Conservation (phyloP, 495 filamentous ascomycete species). For the Bombardia bombarda region DNA sequence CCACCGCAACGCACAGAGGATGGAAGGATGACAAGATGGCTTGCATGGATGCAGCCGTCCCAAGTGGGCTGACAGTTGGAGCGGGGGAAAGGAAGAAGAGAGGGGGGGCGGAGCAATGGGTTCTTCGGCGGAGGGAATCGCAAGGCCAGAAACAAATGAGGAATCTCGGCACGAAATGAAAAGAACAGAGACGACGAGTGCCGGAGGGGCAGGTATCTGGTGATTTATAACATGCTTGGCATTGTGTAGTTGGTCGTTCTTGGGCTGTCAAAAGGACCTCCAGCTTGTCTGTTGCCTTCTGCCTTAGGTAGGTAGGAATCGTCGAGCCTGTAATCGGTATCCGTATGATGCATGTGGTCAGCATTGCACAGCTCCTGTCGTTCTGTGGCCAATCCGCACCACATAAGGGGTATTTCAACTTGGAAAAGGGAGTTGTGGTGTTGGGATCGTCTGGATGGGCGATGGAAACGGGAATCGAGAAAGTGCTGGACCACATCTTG, state of each 20-base stretch:
- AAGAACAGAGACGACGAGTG: background rate
- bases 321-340: too few species aligned
- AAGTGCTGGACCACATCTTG: background rate
- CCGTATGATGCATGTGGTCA: too few species aligned
- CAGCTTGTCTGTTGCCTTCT: too few species aligned
- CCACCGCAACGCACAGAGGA: background rate
- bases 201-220: too few species aligned
- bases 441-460: background rate
- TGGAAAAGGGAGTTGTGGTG: background rate
- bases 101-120: background rate
- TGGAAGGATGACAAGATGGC: slow-evolving; percentile 4
- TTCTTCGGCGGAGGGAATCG: background rate
- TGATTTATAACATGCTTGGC: too few species aligned
- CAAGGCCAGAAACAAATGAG: background rate
- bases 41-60: slow-evolving; percentile 7
- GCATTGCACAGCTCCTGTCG: too few species aligned
- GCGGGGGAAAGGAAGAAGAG: background rate
- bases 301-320: too few species aligned
- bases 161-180: background rate
- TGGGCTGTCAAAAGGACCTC: too few species aligned
- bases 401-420: background rate
- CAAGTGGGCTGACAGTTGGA: background rate
- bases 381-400: too few species aligned
- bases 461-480: background rate
- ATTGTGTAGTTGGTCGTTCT: too few species aligned